These are phyloP conservation scores for Syzygium jambos DNA, from an alignment of 345 rosid species.

Conservation along the genomic window DNA sequence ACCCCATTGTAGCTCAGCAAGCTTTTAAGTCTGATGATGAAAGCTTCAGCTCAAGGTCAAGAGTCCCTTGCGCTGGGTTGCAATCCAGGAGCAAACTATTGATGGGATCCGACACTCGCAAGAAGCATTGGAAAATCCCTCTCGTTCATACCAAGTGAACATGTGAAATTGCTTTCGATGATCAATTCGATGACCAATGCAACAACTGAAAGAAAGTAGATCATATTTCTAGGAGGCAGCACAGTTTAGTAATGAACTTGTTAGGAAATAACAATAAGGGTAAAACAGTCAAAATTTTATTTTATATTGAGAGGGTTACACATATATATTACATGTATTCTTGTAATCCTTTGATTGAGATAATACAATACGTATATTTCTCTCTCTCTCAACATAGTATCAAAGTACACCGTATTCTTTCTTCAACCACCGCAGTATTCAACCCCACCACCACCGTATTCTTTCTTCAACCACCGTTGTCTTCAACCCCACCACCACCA, in stretches of 20 bases:
- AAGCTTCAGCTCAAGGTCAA: neutral
- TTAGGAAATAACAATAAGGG: too few relatives aligned
- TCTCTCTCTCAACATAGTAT: too few relatives aligned
- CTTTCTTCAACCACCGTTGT: too few relatives aligned
- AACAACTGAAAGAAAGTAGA: neutral
- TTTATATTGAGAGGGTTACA: too few relatives aligned
- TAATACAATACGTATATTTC: too few relatives aligned
- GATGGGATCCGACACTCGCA: neutral
- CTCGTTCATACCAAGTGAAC: neutral
- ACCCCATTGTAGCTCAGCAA: neutral
- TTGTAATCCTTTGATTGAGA: too few relatives aligned
- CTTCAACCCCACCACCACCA: too few relatives aligned
- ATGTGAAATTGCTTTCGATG: neutral
- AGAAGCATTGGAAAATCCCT: neutral
- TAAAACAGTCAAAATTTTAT: too few relatives aligned
- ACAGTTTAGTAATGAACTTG: neutral
- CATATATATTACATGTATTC: too few relatives aligned
- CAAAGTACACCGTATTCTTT: too few relatives aligned
- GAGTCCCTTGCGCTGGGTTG: neutral
- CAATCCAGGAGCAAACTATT: neutral
- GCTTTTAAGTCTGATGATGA: neutral
- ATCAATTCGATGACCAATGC: neutral
- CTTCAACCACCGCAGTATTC: too few relatives aligned
- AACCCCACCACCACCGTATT: too few relatives aligned
- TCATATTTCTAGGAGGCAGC: neutral